Conservation (phyloP, 2,329 filamentous ascomycete genomes). For the Fusarium subtropicale region DNA sequence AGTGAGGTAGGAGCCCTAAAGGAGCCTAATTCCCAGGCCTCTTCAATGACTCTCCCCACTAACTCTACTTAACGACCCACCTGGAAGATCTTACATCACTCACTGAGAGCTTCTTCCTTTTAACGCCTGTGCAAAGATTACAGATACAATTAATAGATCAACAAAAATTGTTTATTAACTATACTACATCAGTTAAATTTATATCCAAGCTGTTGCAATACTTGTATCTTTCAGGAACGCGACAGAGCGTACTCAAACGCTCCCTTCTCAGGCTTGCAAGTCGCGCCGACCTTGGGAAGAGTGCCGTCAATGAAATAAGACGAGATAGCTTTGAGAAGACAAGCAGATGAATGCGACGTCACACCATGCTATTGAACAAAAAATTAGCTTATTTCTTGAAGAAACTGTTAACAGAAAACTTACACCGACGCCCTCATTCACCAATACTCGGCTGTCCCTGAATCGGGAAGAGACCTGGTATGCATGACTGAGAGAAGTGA, state of each 20-base stretch:
- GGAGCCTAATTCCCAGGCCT: background rate
- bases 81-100: background rate
- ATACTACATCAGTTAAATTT: accelerated
- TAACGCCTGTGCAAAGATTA: no score
- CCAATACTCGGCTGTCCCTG: slow-evolving; percentile 31
- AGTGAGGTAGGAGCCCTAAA: background rate
- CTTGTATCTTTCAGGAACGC: background rate
- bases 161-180: background rate
- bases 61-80: background rate
- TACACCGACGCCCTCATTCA: slow-evolving; percentile 41
- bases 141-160: no score
- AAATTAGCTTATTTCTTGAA: background rate
- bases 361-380: slow-evolving; percentile 19
- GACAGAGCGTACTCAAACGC: slow-evolving; percentile 22
- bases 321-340: slow-evolving; percentile 19
- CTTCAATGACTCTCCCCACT: background rate
- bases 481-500: slow-evolving; percentile 30
- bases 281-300: slow-evolving; percentile 17
- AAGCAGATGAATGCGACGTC: slow-evolving; percentile 26
- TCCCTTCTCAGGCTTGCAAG: slow-evolving; percentile 25
- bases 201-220: background rate
- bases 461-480: slow-evolving; percentile 36
- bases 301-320: slow-evolving; percentile 21
- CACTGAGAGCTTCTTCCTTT: background rate
- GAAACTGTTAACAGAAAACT: background rate